phyloP scores from a whole-genome alignment of 495 filamentous ascomycete genomes.

The Hypoxylon cercidicola region DNA sequence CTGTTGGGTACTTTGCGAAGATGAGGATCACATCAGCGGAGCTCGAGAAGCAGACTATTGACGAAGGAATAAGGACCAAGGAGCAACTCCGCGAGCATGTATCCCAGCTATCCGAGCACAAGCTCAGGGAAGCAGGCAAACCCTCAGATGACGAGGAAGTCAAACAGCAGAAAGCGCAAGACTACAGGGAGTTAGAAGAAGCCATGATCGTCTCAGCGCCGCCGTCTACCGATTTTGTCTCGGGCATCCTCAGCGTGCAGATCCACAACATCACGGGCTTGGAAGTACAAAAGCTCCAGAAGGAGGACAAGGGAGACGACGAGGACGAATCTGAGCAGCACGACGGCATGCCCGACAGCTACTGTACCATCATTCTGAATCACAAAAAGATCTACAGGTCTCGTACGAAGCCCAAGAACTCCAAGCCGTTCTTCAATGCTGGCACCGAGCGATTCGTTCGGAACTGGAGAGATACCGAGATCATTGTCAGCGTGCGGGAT shows the following conservation, averaged over 20 bases:
- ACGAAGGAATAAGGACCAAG: slow-evolving; percentile 58
- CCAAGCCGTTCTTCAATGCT: slow-evolving; percentile 82
- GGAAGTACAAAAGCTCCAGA: slow-evolving; percentile 64
- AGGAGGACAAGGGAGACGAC: slow-evolving; percentile 50
- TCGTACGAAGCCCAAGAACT: slow-evolving; percentile 78
- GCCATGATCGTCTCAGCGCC: slow-evolving; percentile 67
- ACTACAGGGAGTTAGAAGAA: slow-evolving; percentile 62
- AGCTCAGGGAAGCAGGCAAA: slow-evolving; percentile 68
- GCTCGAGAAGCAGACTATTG: slow-evolving; percentile 64
- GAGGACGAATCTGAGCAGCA: slow-evolving; percentile 69
- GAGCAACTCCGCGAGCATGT: slow-evolving; percentile 65
- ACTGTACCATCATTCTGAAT: slow-evolving; percentile 76
- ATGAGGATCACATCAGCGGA: slow-evolving; percentile 65
- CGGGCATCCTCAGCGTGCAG: slow-evolving; percentile 73
- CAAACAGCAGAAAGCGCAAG: slow-evolving; percentile 70
- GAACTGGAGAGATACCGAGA: slow-evolving; percentile 72
- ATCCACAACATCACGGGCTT: slow-evolving; percentile 79
- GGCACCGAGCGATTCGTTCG: slow-evolving; percentile 75
- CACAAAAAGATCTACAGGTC: slow-evolving; percentile 76
- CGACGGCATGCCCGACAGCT: slow-evolving; percentile 71
- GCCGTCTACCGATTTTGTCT: slow-evolving; percentile 65
- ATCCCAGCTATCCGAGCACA: slow-evolving; percentile 60
- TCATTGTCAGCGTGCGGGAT: slow-evolving; percentile 74
- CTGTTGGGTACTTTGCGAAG: slow-evolving; percentile 76
- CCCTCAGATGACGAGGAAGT: slow-evolving; percentile 64